These are phyloP conservation scores for Thyridium curvatum DNA, from an alignment of 2,329 filamentous ascomycete species.

Conservation along the genomic window DNA sequence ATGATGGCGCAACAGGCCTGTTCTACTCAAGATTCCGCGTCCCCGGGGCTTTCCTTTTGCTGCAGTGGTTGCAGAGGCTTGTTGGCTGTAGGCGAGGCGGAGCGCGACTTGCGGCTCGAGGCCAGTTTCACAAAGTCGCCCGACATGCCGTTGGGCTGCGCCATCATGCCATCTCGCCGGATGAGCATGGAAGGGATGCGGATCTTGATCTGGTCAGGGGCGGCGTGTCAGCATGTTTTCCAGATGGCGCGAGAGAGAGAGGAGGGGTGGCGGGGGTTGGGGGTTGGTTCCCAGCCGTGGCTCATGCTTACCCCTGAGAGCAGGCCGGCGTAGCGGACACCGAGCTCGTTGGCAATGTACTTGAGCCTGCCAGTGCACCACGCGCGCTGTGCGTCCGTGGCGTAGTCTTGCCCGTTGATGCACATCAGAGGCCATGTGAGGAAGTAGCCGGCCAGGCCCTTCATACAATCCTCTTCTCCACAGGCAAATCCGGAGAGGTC, in stretches of 20 bases:
- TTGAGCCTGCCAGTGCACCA: constrained; percentile 49
- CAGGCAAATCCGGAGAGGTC: constrained; percentile 40
- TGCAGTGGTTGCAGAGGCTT: constrained; percentile 37
- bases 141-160: constrained; percentile 32
- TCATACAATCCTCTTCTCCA: constrained; percentile 41
- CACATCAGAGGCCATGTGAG: constrained; percentile 53
- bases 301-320: constrained; percentile 40
- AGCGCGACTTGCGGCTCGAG: no score
- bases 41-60: constrained; percentile 17
- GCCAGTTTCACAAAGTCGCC: constrained; percentile 26
- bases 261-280: no score
- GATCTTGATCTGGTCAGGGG: constrained; percentile 39
- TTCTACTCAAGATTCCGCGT: no score
- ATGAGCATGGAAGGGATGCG: constrained; percentile 59
- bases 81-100: constrained; percentile 20
- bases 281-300: no score
- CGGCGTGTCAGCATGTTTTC: no score
- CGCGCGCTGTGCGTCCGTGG: constrained; percentile 49
- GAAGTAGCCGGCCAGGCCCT: constrained; percentile 53
- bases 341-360: constrained; percentile 48
- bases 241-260: no score
- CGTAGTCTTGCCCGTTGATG: constrained; percentile 49
- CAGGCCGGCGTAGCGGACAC: constrained; percentile 52
- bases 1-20: no score
- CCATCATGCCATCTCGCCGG: constrained; percentile 43